Percentiles rank a stretch among this genome's conserved stretches.
Conservation (phyloP, 768 basidiomycete genomes). For the Pleurotus tuoliensis region DNA sequence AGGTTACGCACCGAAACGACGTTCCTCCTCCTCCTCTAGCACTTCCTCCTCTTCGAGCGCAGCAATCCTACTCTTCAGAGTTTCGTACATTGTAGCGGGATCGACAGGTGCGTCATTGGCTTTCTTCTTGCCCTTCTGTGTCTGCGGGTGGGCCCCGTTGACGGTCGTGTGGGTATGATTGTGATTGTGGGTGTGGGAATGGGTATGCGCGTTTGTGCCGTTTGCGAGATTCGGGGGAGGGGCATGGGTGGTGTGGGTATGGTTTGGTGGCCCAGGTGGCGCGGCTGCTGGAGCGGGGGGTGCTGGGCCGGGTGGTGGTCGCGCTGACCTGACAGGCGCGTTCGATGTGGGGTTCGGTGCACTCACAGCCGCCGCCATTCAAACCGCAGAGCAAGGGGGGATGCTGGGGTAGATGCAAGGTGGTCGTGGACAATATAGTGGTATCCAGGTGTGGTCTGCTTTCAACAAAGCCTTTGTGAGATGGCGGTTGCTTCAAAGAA, state of each 20-base stretch:
- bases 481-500: too few species aligned
- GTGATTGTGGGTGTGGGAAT: constrained; percentile 17
- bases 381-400: background rate
- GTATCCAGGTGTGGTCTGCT: too few species aligned
- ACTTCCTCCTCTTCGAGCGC: constrained; percentile 87
- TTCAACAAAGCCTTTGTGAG: too few species aligned
- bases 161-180: constrained; percentile 28
- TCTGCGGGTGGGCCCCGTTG: constrained; percentile 38
- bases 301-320: constrained; percentile 4
- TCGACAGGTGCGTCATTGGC: constrained; percentile 71
- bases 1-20: constrained; percentile 58
- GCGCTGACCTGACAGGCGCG: constrained; percentile 26
- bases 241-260: constrained; percentile 39
- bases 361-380: constrained; percentile 38
- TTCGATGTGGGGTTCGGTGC: constrained; percentile 34
- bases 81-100: constrained; percentile 85
- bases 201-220: constrained; percentile 15
- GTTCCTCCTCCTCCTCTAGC: constrained; percentile 84
- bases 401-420: too few species aligned
- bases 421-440: too few species aligned
- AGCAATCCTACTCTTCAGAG: constrained; percentile 83
- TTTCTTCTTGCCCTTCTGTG: constrained; percentile 61
- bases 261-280: constrained; percentile 50
- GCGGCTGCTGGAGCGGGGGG: constrained; percentile 53
- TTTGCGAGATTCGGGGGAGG: constrained; percentile 24